Evolutionary conservation across 208 protist species (phyloP), one percentile per base, ranked within the genome.

Genomic region (Trypanosoma cruzi): DNA sequence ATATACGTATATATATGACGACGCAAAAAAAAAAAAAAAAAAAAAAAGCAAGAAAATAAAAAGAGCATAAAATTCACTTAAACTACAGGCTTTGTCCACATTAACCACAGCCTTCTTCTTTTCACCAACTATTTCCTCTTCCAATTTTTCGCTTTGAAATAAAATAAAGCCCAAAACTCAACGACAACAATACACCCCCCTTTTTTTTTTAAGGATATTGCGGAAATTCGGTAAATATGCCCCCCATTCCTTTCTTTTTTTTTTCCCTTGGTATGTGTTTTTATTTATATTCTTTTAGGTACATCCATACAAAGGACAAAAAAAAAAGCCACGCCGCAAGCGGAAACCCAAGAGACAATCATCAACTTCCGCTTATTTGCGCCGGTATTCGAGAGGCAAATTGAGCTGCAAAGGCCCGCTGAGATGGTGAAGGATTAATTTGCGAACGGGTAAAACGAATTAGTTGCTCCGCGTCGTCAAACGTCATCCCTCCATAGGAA

Each of bases 351-450:
- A 48, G 37, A 62, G 36, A 54, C 56, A 66, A 48, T 58, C 50
- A 26, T 58, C 10, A 24, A 11, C 70, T 59, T 53, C 82, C 70
- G 18, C 67, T 22, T 56, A 52, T 52, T 63, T 46, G 22, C 18
- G 1, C 29, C 22, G 31, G 18, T 22, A 72, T 40, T 5, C 76
- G 70, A 24, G 81, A 46, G 26, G 74, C 62, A 54, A 96, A 93
- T 20, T 88, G 64, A 13, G 74, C 48, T 0, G 84, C 89, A 72
- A 93, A 93, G 26, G 52, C 64, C 32, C 78, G 68, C 53, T 94
- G 87, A 7, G 79, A 69, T 0, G 58, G 20, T 4, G 89, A 95
- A 36, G 92, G 92, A 44, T 80, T 89, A 32, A 97, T 80, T 67
- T 97, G 92, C 20, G 71, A 55, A 0, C 92, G 86, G 22, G 69